Percentiles rank a stretch among this genome's conserved stretches.
Conservation (phyloP, 106 monocot genomes). For the Dendrobium officinale region DNA sequence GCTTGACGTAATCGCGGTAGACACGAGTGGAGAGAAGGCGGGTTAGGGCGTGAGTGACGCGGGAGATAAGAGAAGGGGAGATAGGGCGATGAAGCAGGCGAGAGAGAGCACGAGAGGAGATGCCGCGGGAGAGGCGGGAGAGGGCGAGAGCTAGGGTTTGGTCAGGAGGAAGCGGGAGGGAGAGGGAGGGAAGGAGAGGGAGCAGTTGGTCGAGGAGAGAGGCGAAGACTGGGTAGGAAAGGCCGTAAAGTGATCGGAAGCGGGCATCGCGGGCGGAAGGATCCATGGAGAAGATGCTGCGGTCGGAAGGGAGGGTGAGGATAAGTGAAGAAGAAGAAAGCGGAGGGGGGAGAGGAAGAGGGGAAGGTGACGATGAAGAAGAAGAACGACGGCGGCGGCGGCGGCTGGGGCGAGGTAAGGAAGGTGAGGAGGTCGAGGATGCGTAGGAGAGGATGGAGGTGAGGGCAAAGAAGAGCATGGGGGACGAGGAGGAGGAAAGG, state of each 20-base stretch:
- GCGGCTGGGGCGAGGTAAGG: constrained; percentile 7
- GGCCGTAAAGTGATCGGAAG: constrained; percentile 43
- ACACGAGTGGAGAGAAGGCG: constrained; percentile 51
- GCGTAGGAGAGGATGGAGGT: constrained; percentile 23
- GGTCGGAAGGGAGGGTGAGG: constrained; percentile 23
- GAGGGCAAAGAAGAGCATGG: constrained; percentile 21
- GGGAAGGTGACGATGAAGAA: not conserved
- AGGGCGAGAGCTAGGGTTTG: constrained; percentile 45
- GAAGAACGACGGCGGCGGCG: constrained; percentile 7
- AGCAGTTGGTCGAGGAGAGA: constrained; percentile 36
- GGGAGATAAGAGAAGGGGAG: constrained; percentile 39
- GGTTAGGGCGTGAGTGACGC: constrained; percentile 47
- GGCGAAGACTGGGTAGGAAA: constrained; percentile 48
- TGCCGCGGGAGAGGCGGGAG: constrained; percentile 42
- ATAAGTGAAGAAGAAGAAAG: constrained; percentile 4
- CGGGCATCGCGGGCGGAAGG: constrained; percentile 40
- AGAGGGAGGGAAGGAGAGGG: constrained; percentile 19
- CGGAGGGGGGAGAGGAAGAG: not conserved
- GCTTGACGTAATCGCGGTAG: constrained; percentile 42
- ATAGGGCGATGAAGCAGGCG: constrained; percentile 19
- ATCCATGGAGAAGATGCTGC: constrained; percentile 33
- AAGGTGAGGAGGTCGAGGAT: constrained; percentile 16
- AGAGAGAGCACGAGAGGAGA: constrained; percentile 37
- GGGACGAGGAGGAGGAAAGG: constrained; percentile 8
- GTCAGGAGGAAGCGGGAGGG: constrained; percentile 36